These are phyloP conservation scores for Taphrina confusa DNA, from an alignment of 1,139 yeast genomes.

Conservation along the genomic window DNA sequence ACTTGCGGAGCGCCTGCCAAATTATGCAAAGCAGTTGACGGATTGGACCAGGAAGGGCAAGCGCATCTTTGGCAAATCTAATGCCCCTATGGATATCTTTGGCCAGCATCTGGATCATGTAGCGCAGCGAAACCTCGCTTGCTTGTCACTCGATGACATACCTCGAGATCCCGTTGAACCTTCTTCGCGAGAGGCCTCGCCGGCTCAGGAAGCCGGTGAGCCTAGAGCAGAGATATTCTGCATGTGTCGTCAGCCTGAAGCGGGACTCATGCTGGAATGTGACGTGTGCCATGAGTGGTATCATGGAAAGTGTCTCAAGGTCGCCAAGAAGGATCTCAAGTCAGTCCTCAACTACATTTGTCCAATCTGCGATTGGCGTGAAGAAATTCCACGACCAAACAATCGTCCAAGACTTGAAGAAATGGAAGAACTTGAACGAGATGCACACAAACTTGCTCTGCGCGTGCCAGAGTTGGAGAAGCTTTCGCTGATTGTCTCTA, in stretches of 20 bases:
- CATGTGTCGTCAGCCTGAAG: slow-evolving; percentile 67
- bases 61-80: slow-evolving; percentile 48
- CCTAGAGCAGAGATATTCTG: slow-evolving; percentile 55
- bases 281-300: slow-evolving; percentile 75
- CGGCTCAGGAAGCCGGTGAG: slow-evolving; percentile 40
- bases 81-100: slow-evolving; percentile 46
- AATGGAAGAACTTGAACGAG: slow-evolving; percentile 44
- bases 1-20: slow-evolving; percentile 40
- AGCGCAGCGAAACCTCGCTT: slow-evolving; percentile 47
- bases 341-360: slow-evolving; percentile 58
- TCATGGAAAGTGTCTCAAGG: slow-evolving; percentile 65
- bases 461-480: slow-evolving; percentile 43
- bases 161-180: slow-evolving; percentile 38
- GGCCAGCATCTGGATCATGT: slow-evolving; percentile 46
- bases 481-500: slow-evolving; percentile 47
- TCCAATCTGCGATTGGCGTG: slow-evolving; percentile 62
- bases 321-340: slow-evolving; percentile 43
- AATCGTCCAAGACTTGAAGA: slow-evolving; percentile 48
- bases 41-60: slow-evolving; percentile 54
- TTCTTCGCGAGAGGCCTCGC: slow-evolving; percentile 38
- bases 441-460: slow-evolving; percentile 42
- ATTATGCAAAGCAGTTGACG: slow-evolving; percentile 45
- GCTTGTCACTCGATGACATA: slow-evolving; percentile 52
- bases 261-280: slow-evolving; percentile 76
- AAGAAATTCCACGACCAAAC: slow-evolving; percentile 46